These are phyloP conservation scores for Saccharomycopsis babjevae DNA, from an alignment of 805 yeast genomes.

Conservation along the genomic window DNA sequence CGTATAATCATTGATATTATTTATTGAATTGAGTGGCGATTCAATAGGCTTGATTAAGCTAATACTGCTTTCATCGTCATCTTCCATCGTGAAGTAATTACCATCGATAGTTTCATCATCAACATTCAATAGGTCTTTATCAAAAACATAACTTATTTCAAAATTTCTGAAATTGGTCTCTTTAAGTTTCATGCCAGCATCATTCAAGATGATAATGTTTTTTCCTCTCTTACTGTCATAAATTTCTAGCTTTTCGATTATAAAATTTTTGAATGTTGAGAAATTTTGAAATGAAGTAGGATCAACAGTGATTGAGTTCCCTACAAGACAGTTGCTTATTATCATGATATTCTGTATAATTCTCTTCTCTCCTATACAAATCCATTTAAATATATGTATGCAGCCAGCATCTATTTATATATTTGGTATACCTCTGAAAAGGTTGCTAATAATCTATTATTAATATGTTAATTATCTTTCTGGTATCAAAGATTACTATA, in stretches of 20 bases:
- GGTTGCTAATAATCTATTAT: neutral
- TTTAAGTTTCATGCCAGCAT: neutral
- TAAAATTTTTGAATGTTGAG: neutral
- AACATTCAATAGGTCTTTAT: constrained; percentile 27
- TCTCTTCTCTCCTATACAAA: too few species aligned
- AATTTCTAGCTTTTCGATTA: neutral
- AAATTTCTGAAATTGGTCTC: neutral
- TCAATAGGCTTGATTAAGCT: constrained; percentile 26
- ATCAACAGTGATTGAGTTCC: neutral
- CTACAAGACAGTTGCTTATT: neutral
- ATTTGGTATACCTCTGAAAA: neutral
- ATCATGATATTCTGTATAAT: neutral
- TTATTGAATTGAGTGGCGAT: constrained; percentile 26
- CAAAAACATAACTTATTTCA: neutral
- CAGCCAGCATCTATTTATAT: neutral
- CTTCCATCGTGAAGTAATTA: constrained; percentile 12
- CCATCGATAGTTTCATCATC: constrained; percentile 40
- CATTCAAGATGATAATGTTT: neutral
- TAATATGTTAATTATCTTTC: too few species aligned
- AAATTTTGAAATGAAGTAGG: neutral
- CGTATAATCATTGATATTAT: constrained; percentile 10
- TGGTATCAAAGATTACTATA: too few species aligned
- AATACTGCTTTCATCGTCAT: constrained; percentile 1
- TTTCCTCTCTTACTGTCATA: neutral
- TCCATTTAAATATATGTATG: neutral